Conservation (phyloP, 129 eudicot genomes). For the Silybum marianum region DNA sequence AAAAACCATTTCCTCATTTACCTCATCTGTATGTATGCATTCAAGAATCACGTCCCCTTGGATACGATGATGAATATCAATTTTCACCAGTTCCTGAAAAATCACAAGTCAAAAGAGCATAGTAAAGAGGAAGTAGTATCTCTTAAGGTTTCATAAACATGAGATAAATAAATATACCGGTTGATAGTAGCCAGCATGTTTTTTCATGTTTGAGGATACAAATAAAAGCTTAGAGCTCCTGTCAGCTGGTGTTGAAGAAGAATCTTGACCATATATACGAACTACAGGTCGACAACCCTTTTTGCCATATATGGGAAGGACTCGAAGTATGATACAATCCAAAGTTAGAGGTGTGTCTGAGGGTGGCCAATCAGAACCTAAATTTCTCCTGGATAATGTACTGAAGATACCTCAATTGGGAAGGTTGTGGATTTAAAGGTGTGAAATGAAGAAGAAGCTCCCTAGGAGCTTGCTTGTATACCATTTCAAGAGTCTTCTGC, state of each 20-base stretch:
- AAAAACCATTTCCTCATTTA: slow-evolving; percentile 73
- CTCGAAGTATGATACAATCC: slow-evolving; percentile 70
- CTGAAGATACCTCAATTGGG: slow-evolving; percentile 93
- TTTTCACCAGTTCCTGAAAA: slow-evolving; percentile 70
- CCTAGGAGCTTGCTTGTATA: slow-evolving; percentile 61
- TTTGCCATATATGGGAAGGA: slow-evolving; percentile 59
- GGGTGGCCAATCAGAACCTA: slow-evolving; percentile 89
- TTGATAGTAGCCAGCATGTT: slow-evolving; percentile 49
- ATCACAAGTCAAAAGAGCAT: slow-evolving; percentile 6
- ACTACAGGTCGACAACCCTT: slow-evolving; percentile 51
- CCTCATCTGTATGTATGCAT: slow-evolving; percentile 70
- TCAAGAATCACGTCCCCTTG: slow-evolving; percentile 95
- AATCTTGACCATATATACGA: slow-evolving; percentile 83
- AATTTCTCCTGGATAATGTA: slow-evolving; percentile 81
- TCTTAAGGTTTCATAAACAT: slow-evolving; percentile 1
- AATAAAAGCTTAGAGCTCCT: slow-evolving; percentile 70
- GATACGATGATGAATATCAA: slow-evolving; percentile 69
- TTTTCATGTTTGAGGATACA: slow-evolving; percentile 54
- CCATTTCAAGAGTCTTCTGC: slow-evolving; percentile 68
- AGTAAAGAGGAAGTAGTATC: neutral
- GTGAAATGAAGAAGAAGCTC: slow-evolving; percentile 81
- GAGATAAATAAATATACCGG: slow-evolving; percentile 41
- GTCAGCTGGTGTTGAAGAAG: slow-evolving; percentile 49
- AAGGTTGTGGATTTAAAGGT: slow-evolving; percentile 89
- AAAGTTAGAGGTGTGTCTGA: slow-evolving; percentile 75